A percentile compares a stretch with the other conserved stretches of the same genome.
Conservation (phyloP, 129 eudicot genomes). For the Pulicaria dysenterica region DNA sequence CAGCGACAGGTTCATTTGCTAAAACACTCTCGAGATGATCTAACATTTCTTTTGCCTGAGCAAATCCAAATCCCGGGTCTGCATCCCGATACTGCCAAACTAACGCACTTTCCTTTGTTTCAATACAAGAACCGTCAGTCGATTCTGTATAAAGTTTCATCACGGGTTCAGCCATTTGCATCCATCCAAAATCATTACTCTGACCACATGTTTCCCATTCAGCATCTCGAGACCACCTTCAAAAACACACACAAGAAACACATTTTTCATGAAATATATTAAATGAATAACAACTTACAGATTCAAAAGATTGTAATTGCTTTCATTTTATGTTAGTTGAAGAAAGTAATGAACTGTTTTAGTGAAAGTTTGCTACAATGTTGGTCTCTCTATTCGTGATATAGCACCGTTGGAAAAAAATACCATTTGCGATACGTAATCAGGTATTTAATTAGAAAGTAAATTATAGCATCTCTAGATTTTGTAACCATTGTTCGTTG, state of each 20-base stretch:
- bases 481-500: no score
- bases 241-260: slow-evolving; percentile 9
- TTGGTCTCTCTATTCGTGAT: not conserved
- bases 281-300: not conserved
- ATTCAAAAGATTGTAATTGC: not conserved
- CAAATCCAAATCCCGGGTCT: slow-evolving; percentile 80
- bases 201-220: slow-evolving; percentile 80
- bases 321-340: not conserved
- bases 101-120: slow-evolving; percentile 77
- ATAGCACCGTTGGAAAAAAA: no score
- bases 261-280: not conserved
- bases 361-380: not conserved
- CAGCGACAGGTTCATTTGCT: slow-evolving; percentile 93
- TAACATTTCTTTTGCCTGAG: slow-evolving; percentile 90
- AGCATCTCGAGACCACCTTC: slow-evolving; percentile 63
- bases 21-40: slow-evolving; percentile 89
- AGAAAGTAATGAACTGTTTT: not conserved
- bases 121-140: slow-evolving; percentile 82
- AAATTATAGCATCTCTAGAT: no score
- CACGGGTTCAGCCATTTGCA: slow-evolving; percentile 79
- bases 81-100: slow-evolving; percentile 95
- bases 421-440: no score
- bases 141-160: slow-evolving; percentile 85
- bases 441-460: no score
- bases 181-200: slow-evolving; percentile 76